Evolutionary conservation across 2,329 filamentous ascomycete genomes (phyloP).

Genomic region (Colletotrichum tropicicola): DNA sequence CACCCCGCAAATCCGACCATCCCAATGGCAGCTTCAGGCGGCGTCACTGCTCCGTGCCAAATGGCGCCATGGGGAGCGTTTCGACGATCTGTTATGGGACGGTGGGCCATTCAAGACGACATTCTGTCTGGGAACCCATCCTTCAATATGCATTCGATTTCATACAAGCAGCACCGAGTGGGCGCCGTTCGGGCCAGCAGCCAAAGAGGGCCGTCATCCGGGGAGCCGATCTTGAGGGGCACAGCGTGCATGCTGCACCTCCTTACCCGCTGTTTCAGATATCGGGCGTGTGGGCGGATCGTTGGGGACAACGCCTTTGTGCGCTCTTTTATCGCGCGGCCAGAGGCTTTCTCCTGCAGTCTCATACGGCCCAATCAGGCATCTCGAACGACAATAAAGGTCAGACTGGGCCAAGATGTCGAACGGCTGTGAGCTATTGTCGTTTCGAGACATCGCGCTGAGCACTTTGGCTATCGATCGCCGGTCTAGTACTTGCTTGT

Average conservation of each 20-base stretch:
- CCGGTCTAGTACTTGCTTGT: neutral
- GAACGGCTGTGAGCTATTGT: neutral
- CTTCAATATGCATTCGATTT: slow-evolving; percentile 8
- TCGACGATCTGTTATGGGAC: slow-evolving; percentile 13
- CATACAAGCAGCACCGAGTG: neutral
- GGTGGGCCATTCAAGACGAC: neutral
- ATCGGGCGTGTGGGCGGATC: slow-evolving; percentile 22
- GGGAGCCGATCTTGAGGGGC: slow-evolving; percentile 7
- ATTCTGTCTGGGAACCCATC: neutral
- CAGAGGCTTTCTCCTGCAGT: slow-evolving; percentile 2
- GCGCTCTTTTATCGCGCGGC: neutral
- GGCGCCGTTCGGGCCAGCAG: neutral
- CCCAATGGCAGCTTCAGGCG: neutral
- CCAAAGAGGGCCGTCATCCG: neutral
- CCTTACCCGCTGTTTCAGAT: slow-evolving; percentile 29
- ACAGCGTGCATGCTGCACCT: slow-evolving; percentile 20
- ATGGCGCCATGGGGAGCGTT: slow-evolving; percentile 2
- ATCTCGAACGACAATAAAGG: neutral
- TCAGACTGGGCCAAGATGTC: neutral
- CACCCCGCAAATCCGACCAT: neutral
- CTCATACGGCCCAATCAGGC: slow-evolving; percentile 5
- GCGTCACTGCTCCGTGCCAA: neutral
- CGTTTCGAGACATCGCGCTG: neutral
- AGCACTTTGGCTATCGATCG: neutral
- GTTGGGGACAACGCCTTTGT: slow-evolving; percentile 14